A percentile compares a stretch with the other conserved stretches of the same genome.
Conservation (phyloP, 2,329 filamentous ascomycete genomes). For the Calonectria naviculata region DNA sequence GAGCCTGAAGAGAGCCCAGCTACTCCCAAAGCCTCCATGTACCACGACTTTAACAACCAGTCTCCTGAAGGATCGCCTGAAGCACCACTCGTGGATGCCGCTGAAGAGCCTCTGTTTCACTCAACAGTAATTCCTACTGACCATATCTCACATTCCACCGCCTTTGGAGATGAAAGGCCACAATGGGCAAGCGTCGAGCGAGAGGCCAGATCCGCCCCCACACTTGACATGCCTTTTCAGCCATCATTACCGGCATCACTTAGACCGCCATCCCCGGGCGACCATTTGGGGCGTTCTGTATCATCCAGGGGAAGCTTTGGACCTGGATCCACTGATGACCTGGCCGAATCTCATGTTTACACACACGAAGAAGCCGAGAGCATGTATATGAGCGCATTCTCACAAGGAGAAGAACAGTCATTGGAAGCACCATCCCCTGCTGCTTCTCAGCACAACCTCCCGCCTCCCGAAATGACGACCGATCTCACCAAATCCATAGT, state of each 20-base stretch:
- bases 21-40: conserved; percentile 66
- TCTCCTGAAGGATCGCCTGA: conserved; percentile 39
- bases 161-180: conserved; percentile 29
- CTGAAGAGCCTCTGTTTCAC: conserved; percentile 44
- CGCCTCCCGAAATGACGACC: conserved; percentile 2
- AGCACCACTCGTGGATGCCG: conserved; percentile 28
- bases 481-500: neutral
- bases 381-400: conserved; percentile 85
- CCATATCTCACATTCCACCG: conserved; percentile 29
- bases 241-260: conserved; percentile 22
- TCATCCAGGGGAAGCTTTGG: conserved; percentile 28
- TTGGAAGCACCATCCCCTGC: conserved; percentile 7
- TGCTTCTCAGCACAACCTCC: conserved; percentile 20
- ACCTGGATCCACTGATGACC: conserved; percentile 54
- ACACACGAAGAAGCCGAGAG: conserved; percentile 86
- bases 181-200: conserved; percentile 34
- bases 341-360: conserved; percentile 76
- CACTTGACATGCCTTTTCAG: conserved; percentile 33
- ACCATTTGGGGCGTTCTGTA: conserved; percentile 24
- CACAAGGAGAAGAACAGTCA: conserved; percentile 52
- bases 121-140: conserved; percentile 35
- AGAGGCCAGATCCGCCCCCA: conserved; percentile 31
- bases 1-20: conserved; percentile 52
- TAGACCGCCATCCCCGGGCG: conserved; percentile 8
- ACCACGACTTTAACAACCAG: conserved; percentile 48